phyloP scores from a whole-genome alignment of 2,329 filamentous ascomycete genomes.

The Elsinoe fawcettii region DNA sequence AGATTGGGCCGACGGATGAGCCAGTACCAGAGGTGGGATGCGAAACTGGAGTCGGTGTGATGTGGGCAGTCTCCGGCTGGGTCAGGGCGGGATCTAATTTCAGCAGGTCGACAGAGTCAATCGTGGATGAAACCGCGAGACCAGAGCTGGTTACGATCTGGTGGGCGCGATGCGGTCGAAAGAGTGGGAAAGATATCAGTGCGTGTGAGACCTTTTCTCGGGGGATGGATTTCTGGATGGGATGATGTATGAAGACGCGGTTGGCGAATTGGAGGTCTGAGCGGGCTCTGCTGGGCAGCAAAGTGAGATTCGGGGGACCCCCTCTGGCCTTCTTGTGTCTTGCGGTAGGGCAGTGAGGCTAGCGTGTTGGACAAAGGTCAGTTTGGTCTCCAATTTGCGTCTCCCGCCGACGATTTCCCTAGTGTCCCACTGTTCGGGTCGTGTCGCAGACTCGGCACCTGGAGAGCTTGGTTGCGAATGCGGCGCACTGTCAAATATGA shows the following conservation, averaged over 20 bases:
- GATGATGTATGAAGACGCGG: constrained; percentile 12
- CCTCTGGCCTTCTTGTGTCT: background rate
- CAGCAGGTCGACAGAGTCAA: background rate
- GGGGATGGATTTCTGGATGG: background rate
- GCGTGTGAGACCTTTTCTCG: constrained; percentile 6
- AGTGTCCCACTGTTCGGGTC: constrained; percentile 8
- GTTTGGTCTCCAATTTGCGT: constrained; percentile 15
- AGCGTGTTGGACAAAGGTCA: constrained; percentile 14
- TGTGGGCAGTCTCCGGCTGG: constrained; percentile 8
- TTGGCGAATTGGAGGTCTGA: constrained; percentile 13
- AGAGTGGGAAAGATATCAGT: constrained; percentile 1
- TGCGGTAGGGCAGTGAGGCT: constrained; percentile 14
- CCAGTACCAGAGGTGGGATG: constrained; percentile 9
- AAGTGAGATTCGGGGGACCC: constrained; percentile 11
- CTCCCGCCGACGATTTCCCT: constrained; percentile 11
- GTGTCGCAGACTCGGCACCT: constrained; percentile 13
- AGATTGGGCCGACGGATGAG: constrained; percentile 13
- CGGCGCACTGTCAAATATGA: constrained; percentile 14
- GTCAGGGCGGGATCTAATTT: constrained; percentile 15
- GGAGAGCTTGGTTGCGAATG: background rate
- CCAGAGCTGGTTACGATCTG: background rate
- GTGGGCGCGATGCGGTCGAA: background rate
- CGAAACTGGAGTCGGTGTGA: constrained; percentile 1
- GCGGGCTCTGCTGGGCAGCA: constrained; percentile 13
- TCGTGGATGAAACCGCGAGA: constrained; percentile 6